Evolutionary conservation across 176 grass and related monocot species (phyloP), one percentile per base, ranked within the genome.

Genomic region (Pharus latifolius): DNA sequence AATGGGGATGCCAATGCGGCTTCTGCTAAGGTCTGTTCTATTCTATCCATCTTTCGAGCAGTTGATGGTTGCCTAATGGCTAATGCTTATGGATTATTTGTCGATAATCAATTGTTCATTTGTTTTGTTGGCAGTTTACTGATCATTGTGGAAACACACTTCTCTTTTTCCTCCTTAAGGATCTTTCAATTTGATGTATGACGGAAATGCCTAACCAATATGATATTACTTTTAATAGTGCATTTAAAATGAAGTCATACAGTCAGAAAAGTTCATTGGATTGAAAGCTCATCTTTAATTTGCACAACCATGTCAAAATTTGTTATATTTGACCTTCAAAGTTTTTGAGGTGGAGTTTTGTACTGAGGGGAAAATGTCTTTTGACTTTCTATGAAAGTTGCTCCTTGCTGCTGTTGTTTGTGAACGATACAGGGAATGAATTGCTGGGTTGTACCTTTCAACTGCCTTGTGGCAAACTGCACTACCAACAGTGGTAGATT

Each of bases 1-100:
- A 86, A 84, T 69, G 75, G 63, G 46, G 82, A 91, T 15, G 41
- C n/a, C 19, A 68, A 41, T 50, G 62, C 11, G 10, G 23, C 72
- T 53, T 35, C 30, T 35, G 33, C 20, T 61, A 72, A 77, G 82
- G 88, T 88, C 23, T 78, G 54, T 73, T 45, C 11, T 77, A 22
- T 32, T 63, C 50, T 56, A 62, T 57, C n/a, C 14, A 17, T 29
- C 50, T 50, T 73, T 75, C 45, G 33, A 41, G 23, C 37, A 60
- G n/a, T 29, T 34, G 30, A 51, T 50, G 52, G 18, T 55, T 70
- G 16, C 25, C 25, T 17, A n/a, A 29, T 70, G 16, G 18, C 25
- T 17, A n/a, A 29, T 67, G 25, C 26, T 71, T 66, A 33, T 52
- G 28, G 51, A 56, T 63, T 27, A 15, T 4, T 28, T 35, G 57